These are phyloP conservation scores for Arctostaphylos glauca DNA, from an alignment of 148 eudicot species.

Conservation along the genomic window DNA sequence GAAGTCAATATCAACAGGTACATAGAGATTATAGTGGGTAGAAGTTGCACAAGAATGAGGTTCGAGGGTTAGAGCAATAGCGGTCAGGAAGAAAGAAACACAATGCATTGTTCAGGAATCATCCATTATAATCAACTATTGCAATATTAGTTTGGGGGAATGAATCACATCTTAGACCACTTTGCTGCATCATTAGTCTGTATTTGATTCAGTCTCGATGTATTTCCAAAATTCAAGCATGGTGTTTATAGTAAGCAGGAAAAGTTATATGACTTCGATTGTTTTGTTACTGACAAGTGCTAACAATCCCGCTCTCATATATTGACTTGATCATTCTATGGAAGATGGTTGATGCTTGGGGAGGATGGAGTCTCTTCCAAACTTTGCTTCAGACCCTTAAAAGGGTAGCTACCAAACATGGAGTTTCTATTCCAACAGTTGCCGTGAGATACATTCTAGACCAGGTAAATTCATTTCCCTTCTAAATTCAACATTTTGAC, in stretches of 20 bases:
- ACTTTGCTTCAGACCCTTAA: slow-evolving; percentile 68
- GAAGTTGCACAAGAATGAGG: not conserved
- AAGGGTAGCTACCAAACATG: slow-evolving; percentile 66
- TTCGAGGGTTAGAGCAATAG: not conserved
- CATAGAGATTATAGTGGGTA: not conserved
- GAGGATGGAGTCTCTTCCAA: slow-evolving; percentile 96
- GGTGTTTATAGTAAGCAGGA: not conserved
- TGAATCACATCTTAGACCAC: not conserved
- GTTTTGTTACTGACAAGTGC: not conserved
- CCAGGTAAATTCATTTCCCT: slow-evolving; percentile 50
- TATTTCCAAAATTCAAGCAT: not conserved
- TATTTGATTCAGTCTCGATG: not conserved
- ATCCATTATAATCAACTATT: not conserved
- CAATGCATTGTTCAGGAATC: not conserved
- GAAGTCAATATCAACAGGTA: not conserved
- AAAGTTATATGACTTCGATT: not conserved
- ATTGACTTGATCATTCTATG: not conserved
- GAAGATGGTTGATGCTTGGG: slow-evolving; percentile 99
- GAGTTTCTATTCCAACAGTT: slow-evolving; percentile 84
- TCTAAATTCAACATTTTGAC: not conserved
- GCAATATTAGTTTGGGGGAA: not conserved
- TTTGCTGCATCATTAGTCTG: not conserved
- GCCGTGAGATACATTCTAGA: slow-evolving; percentile 81
- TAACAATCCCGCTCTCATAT: not conserved
- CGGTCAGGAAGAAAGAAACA: not conserved